These are phyloP conservation scores for Zygoascus flipseniorum DNA, from an alignment of 805 yeast species.

Conservation along the genomic window DNA sequence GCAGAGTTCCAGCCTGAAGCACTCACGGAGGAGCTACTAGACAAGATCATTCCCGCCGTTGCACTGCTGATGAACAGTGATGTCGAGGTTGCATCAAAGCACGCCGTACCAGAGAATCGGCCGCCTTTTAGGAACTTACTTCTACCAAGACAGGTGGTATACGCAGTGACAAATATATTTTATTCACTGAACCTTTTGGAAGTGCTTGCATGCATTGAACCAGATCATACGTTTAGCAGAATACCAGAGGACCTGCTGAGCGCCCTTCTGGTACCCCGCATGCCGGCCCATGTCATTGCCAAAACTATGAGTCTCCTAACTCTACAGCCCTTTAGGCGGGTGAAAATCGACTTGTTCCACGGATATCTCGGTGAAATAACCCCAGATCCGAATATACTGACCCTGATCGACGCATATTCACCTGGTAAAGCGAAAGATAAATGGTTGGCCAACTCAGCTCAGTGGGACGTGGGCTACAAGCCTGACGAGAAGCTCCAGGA, in stretches of 20 bases:
- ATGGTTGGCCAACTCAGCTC: background rate
- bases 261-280: background rate
- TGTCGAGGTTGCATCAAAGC: background rate
- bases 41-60: background rate
- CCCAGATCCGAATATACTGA: background rate
- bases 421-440: background rate
- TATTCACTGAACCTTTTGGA: slow-evolving; percentile 8
- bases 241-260: background rate
- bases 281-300: slow-evolving; percentile 1
- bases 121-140: slow-evolving; percentile 6
- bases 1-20: background rate
- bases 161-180: background rate
- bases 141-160: slow-evolving; percentile 1
- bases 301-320: background rate
- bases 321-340: background rate
- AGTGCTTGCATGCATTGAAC: slow-evolving; percentile 1
- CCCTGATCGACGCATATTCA: background rate
- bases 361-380: background rate
- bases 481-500: background rate
- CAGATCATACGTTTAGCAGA: background rate
- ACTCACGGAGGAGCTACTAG: background rate
- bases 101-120: background rate
- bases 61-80: background rate
- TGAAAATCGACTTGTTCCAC: background rate
- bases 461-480: background rate